Conservation (phyloP, 2,329 filamentous ascomycete species). For the Talaromyces rugulosus region DNA sequence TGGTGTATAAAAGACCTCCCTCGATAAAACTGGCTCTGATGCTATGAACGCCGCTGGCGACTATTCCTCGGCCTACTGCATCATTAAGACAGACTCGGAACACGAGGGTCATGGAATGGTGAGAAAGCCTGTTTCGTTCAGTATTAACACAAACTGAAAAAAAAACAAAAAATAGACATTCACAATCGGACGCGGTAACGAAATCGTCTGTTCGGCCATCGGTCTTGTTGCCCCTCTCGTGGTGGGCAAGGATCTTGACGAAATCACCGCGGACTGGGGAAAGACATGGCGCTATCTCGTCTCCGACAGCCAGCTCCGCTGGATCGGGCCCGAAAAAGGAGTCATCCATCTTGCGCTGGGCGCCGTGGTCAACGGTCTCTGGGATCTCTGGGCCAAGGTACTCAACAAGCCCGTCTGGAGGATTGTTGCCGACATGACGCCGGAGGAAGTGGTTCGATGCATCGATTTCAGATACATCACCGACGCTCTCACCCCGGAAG, state of each 20-base stretch:
- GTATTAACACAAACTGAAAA: not conserved
- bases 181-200: constrained; percentile 68
- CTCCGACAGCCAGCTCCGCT: constrained; percentile 81
- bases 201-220: constrained; percentile 85
- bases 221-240: constrained; percentile 72
- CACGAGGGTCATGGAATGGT: constrained; percentile 41
- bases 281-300: constrained; percentile 90
- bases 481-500: constrained; percentile 82
- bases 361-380: constrained; percentile 84
- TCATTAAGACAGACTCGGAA: constrained; percentile 71
- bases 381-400: constrained; percentile 92
- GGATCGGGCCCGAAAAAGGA: constrained; percentile 92
- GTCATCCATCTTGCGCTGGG: constrained; percentile 89
- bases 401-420: constrained; percentile 86
- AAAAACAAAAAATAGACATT: constrained; percentile 31
- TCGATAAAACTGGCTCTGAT: constrained; percentile 94
- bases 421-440: constrained; percentile 83
- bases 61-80: constrained; percentile 93
- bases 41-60: constrained; percentile 94
- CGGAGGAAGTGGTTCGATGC: constrained; percentile 79
- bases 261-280: constrained; percentile 76
- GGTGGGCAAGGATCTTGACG: constrained; percentile 68
- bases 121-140: not conserved
- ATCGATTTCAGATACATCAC: constrained; percentile 96
- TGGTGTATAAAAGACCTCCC: constrained; percentile 59